Base-by-base conservation (phyloP, 2,329 filamentous ascomycete genomes). In the Diaporthe sp. region DNA sequence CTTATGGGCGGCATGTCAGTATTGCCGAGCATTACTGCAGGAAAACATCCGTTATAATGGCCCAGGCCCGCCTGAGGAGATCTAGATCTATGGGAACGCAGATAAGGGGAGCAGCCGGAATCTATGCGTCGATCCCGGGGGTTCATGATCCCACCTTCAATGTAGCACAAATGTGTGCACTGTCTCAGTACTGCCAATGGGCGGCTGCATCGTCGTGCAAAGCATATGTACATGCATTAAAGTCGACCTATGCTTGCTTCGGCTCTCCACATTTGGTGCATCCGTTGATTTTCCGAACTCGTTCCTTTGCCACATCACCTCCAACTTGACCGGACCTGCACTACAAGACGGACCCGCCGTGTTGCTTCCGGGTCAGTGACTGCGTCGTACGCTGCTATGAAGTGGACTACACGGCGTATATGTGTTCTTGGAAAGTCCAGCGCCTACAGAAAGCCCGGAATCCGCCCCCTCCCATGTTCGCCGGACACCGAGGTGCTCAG, bases 201-300 rank as follows among this genome's bases (percentile, higher is more conserved):
- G 28, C 64, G 15, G 64, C 45, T 40, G 45, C n/a, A 67, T 38
- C 13, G 45, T 35, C 45, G 61, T 67, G 45, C 61, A 25, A 38
- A 38, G 61, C 15, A 30, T 52, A 38, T 38, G 7, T 38, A 45
- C 45, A 12, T 67, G 64, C 64, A 67, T 67, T 5, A 52, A 67
- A 67, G 64, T 67, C 64, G 64, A 52, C 64, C 64, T 52, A 54
- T 67, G 64, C 45, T 38, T 67, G 64, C 64, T 35, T 67, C 22
- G 13, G 30, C 45, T 38, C 64, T n/a, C 64, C 64, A 67, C 64
- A 38, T 38, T 17, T 38, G 33, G 33, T 52, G 64, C 64, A 40
- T 28, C 64, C 45, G 45, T 67, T 67, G 45, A 67, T 38, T 28
- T 52, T 28, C 64, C 64, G 30, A 38, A n/a, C 30, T 52, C 30